These are phyloP conservation scores for Neopestalotiopsis sp. DNA, from an alignment of 2,329 filamentous ascomycete species.

Conservation along the genomic window DNA sequence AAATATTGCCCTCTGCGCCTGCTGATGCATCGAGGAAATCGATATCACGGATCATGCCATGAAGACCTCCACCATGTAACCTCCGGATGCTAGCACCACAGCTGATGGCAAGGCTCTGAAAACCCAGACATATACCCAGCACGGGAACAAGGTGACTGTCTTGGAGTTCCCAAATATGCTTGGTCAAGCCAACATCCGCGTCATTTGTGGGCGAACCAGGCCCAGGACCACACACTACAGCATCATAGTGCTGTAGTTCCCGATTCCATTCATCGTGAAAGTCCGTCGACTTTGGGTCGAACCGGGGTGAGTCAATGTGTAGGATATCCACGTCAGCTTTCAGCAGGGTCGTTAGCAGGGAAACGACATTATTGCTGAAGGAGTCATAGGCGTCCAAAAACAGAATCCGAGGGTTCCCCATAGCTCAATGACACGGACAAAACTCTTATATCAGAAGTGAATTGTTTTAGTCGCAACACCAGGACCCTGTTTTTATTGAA, in stretches of 20 bases:
- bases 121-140: conserved; percentile 87
- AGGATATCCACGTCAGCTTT: conserved; percentile 72
- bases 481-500: background rate
- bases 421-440: conserved; percentile 19
- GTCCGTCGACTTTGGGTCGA: conserved; percentile 47
- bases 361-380: conserved; percentile 93
- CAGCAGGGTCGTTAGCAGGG: conserved; percentile 75
- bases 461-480: background rate
- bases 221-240: conserved; percentile 88
- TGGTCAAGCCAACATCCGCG: conserved; percentile 84
- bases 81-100: conserved; percentile 71
- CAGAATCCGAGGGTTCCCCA: conserved; percentile 63
- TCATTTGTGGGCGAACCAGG: conserved; percentile 78
- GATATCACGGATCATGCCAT: conserved; percentile 79
- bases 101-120: conserved; percentile 78
- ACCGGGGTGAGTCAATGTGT: conserved; percentile 69
- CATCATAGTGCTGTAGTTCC: conserved; percentile 71
- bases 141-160: conserved; percentile 71
- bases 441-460: background rate
- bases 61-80: conserved; percentile 71
- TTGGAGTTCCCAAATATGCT: conserved; percentile 72
- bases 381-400: conserved; percentile 97
- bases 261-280: conserved; percentile 52
- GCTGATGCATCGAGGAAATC: conserved; percentile 48
- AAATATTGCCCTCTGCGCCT: conserved; percentile 62